phyloP scores from a whole-genome alignment of 164 flowering plant genomes.

The Vitis amurensis region DNA sequence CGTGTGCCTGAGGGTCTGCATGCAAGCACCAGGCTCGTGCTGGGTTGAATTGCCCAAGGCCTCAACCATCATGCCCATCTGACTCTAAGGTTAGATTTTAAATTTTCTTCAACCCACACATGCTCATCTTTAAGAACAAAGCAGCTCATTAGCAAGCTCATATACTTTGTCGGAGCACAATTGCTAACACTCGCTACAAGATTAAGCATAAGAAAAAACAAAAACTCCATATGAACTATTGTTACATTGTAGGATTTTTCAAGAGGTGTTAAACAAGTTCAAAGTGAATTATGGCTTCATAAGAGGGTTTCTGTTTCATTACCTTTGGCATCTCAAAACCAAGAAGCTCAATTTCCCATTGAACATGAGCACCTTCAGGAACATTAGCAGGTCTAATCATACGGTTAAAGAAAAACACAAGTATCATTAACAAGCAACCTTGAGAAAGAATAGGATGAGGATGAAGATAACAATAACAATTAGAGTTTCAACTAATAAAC shows the following conservation, averaged over 20 bases:
- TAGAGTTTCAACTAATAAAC: neutral
- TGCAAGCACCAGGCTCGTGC: no score
- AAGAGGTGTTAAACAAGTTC: neutral
- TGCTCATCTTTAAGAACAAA: no score
- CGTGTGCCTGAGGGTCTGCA: no score
- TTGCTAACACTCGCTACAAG: no score
- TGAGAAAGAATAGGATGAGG: neutral
- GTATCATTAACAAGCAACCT: neutral
- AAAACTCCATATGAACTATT: neutral
- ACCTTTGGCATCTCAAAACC: constrained; percentile 95
- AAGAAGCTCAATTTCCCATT: constrained; percentile 97
- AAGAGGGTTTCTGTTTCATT: constrained; percentile 5
- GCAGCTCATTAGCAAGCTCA: no score
- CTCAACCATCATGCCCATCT: no score
- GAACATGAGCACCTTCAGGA: constrained; percentile 89
- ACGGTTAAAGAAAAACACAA: constrained; percentile 10
- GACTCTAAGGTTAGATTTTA: no score
- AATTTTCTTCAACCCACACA: no score
- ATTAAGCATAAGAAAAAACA: neutral
- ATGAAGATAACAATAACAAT: neutral
- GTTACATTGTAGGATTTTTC: neutral
- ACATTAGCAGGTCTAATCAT: constrained; percentile 75
- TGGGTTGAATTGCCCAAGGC: no score
- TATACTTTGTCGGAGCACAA: no score
- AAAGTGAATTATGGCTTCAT: neutral